Conservation (phyloP, 2,329 filamentous ascomycete species). For the Ophiostoma montium region DNA sequence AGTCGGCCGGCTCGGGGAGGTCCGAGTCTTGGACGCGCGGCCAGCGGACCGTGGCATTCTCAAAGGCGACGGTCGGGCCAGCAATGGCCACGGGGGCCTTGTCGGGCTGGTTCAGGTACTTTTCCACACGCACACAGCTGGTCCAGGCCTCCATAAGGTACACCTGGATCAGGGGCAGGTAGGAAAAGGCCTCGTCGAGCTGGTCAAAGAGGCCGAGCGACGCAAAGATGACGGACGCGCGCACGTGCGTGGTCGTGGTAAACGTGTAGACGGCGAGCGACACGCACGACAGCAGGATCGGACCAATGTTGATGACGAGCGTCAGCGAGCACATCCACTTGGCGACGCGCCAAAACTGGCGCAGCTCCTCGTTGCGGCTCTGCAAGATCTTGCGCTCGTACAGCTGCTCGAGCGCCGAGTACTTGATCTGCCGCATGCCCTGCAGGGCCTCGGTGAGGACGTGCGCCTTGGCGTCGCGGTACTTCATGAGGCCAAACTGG, state of each 20-base stretch:
- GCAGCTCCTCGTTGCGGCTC: conserved; percentile 22
- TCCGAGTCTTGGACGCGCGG: conserved; percentile 19
- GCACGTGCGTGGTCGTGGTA: conserved; percentile 19
- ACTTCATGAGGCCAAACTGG: conserved; percentile 23
- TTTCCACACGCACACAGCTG: conserved; percentile 21
- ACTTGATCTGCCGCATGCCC: conserved; percentile 26
- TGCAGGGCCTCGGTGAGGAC: conserved; percentile 23
- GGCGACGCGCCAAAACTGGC: conserved; percentile 21
- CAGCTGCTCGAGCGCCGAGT: conserved; percentile 22
- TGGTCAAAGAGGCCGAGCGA: conserved; percentile 23
- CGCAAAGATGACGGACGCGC: conserved; percentile 23
- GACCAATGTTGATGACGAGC: conserved; percentile 20
- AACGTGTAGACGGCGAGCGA: conserved; percentile 21
- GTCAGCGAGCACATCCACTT: conserved; percentile 19
- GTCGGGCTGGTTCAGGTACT: conserved; percentile 21
- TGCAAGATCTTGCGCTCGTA: conserved; percentile 22
- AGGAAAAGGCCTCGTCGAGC: conserved; percentile 20
- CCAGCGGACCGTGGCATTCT: conserved; percentile 22
- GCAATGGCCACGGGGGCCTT: conserved; percentile 16
- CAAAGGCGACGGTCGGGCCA: conserved; percentile 17
- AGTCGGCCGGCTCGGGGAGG: not conserved
- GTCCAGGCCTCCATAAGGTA: conserved; percentile 24
- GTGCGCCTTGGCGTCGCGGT: conserved; percentile 22
- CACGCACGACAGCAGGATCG: conserved; percentile 21
- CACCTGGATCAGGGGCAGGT: conserved; percentile 21